A percentile compares a stretch with the other conserved stretches of the same genome.
Evolutionary conservation across 352 stramenopile genomes (phyloP).

Genomic region (Globisporangium uncinulatum): DNA sequence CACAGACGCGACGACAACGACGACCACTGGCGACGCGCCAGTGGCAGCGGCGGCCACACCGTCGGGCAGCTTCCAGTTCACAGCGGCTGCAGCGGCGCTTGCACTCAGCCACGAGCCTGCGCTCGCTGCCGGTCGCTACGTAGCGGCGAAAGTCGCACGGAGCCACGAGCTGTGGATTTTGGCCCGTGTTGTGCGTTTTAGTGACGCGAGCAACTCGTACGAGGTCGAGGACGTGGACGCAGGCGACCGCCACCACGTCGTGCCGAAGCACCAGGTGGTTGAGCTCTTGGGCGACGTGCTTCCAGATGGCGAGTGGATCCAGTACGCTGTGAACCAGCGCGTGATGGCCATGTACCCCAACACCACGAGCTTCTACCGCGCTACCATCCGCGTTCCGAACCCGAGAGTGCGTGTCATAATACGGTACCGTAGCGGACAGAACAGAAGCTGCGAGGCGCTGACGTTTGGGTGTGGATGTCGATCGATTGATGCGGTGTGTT

Average conservation of each 20-base stretch:
- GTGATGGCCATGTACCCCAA: constrained; percentile 98
- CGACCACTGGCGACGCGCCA: not conserved
- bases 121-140: constrained; percentile 42
- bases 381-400: constrained; percentile 88
- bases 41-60: not conserved
- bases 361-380: constrained; percentile 96
- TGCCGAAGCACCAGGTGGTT: constrained; percentile 81
- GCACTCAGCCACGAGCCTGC: constrained; percentile 32
- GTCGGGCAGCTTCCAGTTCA: constrained; percentile 14
- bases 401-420: constrained; percentile 40
- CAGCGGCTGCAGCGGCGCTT: constrained; percentile 10
- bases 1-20: not conserved
- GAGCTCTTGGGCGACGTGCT: constrained; percentile 82
- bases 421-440: too few relatives aligned
- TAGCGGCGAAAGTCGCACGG: constrained; percentile 68
- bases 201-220: constrained; percentile 89
- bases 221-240: constrained; percentile 94
- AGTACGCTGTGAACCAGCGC: constrained; percentile 80
- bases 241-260: constrained; percentile 73
- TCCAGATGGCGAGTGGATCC: constrained; percentile 64
- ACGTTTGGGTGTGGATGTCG: not conserved
- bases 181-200: constrained; percentile 86
- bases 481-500: constrained; percentile 8
- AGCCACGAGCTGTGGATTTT: constrained; percentile 91
- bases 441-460: not conserved